Base-by-base conservation (phyloP, 768 basidiomycete species). In the Trametes punicea region DNA sequence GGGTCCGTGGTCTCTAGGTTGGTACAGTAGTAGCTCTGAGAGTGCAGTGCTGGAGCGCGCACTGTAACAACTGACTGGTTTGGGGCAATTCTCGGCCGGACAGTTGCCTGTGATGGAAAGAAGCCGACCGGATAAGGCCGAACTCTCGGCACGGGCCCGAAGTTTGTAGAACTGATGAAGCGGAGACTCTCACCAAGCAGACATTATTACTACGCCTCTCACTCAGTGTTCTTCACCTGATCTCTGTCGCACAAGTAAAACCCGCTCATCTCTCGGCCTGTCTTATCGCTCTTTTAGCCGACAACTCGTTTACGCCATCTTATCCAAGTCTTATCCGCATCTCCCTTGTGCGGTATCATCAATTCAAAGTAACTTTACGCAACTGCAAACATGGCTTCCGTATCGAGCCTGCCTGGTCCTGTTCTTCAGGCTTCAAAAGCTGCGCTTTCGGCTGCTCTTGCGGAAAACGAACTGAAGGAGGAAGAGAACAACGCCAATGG, bases 401-500 rank as follows among this genome's bases (percentile, higher is more conserved):
- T 71, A 64, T 74, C 78, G 47, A 83, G 82, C 33, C 80, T 90
- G 46, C 75, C 87, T 51, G 77, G 75, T 26, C 74, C 81, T 26
- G 88, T 87, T 45, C 77, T 88, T n/a, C 84, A 88, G 64, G 88
- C 90, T 41, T 83, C 86, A 69, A 85, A 84, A 74, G 84, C 85
- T 65, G 90, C 90, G 60, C 82, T 93, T 71, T 76, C 79, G 45
- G 81, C 87, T 52, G 90, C 90, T 11, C 70, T 91, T 30, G 75
- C 83, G 40, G 87, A 88, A 55, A 78, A 82, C 63, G 56, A 63
- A 36, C 27, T 60, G 27, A 39, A 67, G 65, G 49, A 63, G 34
- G 59, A 64, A 44, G 65, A 70, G 36, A 76, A 73, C 18, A 73
- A 74, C 16, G 71, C 76, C 33, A 59, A 54, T 31, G 65, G 51